Base-by-base conservation (phyloP, 257 asterid species). In the Solanum bulbocastanum region DNA sequence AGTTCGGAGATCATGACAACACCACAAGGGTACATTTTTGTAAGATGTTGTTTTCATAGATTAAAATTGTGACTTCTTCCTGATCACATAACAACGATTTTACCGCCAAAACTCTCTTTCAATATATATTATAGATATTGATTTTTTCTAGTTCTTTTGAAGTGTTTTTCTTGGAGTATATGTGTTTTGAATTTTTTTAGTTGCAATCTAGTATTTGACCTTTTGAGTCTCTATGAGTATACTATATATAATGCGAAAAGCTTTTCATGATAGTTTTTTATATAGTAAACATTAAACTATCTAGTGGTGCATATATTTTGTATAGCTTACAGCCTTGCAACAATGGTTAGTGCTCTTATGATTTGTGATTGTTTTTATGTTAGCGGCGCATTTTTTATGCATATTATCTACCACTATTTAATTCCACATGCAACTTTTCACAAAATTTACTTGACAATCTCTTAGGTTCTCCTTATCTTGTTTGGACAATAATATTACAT, bases 351-450 rank as follows among this genome's bases (percentile, higher is more conserved):
- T 81, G 32, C 85, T 81, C 25, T 81, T 44, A 81, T 49, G 44
- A 81, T 15, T 18, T 81, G 40, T 30, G 42, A 46, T 27, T 81
- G 40, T 27, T 81, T 81, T 81, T 27, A 16, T 81, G 40, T 81
- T 30, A 81, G 27, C 68, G 68, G 68, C 85, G 27, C 68, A 46
- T 81, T 46, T 81, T 79, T 46, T 44, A 44, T 46, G 42, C 40
- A 49, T 30, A 25, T 20, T 10, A 39, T 42, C 14, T 42, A 7
- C 65, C 22, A 8, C 37, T 14, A 42, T 78, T 78, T 65, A 2
- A 69, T 69, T 46, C 66, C 40, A 27, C 40, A 46, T 81, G 85
- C 85, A 44, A 79, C 84, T 79, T 79, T 44, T 42, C 25, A 44
- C 4, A 46, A 46, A 2, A 0, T 27, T 46, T 36, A 16, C 68